Evolutionary conservation across 345 rosid species (phyloP).

Genomic region (Populus davidiana): DNA sequence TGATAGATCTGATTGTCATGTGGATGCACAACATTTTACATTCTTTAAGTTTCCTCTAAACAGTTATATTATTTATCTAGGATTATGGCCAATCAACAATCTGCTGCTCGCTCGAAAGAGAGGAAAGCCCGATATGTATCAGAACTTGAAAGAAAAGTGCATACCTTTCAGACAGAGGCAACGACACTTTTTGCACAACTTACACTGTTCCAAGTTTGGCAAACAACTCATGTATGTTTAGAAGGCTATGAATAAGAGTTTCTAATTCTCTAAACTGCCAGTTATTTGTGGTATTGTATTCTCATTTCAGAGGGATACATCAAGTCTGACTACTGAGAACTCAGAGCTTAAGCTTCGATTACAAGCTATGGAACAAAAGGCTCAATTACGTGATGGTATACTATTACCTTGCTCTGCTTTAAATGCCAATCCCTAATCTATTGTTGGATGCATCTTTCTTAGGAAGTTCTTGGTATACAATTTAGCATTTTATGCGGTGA

Average conservation of each 20-base stretch:
- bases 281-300: constrained; percentile 10
- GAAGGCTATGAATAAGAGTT: not conserved
- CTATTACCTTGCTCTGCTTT: not conserved
- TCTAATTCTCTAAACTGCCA: not conserved
- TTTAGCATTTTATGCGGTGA: not conserved
- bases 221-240: not conserved
- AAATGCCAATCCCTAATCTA: not conserved
- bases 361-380: constrained; percentile 90
- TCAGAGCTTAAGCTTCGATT: constrained; percentile 88
- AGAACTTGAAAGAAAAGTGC: constrained; percentile 85
- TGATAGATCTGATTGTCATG: not conserved
- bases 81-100: constrained; percentile 82
- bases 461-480: not conserved
- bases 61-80: constrained; percentile 20
- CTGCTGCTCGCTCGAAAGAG: constrained; percentile 90
- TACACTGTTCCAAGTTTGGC: constrained; percentile 62
- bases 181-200: constrained; percentile 81
- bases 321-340: constrained; percentile 73
- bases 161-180: constrained; percentile 78
- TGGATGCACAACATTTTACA: not conserved
- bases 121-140: constrained; percentile 66
- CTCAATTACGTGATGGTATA: constrained; percentile 81
- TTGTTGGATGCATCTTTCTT: not conserved
- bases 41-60: not conserved
- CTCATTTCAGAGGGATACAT: constrained; percentile 70